Conservation (phyloP, 2,329 filamentous ascomycete species). For the Calonectria fujianensis region DNA sequence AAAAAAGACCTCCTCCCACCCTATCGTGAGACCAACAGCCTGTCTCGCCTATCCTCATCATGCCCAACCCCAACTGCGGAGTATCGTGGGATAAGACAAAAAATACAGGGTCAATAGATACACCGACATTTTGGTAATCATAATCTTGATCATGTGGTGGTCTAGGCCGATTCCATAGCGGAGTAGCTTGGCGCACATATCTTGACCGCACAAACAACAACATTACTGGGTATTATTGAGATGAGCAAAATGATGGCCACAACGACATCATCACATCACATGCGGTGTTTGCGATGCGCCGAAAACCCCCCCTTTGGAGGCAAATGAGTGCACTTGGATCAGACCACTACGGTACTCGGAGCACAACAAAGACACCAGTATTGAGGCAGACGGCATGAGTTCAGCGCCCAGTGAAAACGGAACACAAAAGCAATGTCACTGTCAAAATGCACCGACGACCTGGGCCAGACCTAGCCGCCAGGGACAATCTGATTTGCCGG, state of each 20-base stretch:
- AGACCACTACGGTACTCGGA: slow-evolving; percentile 39
- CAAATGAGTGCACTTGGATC: slow-evolving; percentile 17
- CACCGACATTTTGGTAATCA: slow-evolving; percentile 55
- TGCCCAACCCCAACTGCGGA: slow-evolving; percentile 45
- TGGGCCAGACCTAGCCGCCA: slow-evolving; percentile 53
- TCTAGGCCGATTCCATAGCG: slow-evolving; percentile 42
- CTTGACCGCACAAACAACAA: slow-evolving; percentile 18
- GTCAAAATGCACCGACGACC: slow-evolving; percentile 52
- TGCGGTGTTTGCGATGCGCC: slow-evolving; percentile 45
- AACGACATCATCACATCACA: slow-evolving; percentile 48
- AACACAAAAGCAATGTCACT: slow-evolving; percentile 45
- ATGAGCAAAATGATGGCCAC: slow-evolving; percentile 40
- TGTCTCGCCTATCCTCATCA: slow-evolving; percentile 33
- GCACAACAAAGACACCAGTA: slow-evolving; percentile 26
- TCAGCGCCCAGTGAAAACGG: slow-evolving; percentile 30
- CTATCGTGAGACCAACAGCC: slow-evolving; percentile 29
- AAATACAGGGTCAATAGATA: slow-evolving; percentile 40
- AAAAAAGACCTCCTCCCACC: slow-evolving; percentile 8
- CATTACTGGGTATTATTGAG: slow-evolving; percentile 38
- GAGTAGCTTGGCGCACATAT: slow-evolving; percentile 39
- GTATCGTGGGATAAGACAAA: slow-evolving; percentile 38
- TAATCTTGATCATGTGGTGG: slow-evolving; percentile 52
- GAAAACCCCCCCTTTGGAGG: not conserved
- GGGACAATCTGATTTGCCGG: slow-evolving; percentile 50
- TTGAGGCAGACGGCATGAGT: slow-evolving; percentile 15